Conservation (phyloP, 331 rosid species). For the Dryas integrifolia region DNA sequence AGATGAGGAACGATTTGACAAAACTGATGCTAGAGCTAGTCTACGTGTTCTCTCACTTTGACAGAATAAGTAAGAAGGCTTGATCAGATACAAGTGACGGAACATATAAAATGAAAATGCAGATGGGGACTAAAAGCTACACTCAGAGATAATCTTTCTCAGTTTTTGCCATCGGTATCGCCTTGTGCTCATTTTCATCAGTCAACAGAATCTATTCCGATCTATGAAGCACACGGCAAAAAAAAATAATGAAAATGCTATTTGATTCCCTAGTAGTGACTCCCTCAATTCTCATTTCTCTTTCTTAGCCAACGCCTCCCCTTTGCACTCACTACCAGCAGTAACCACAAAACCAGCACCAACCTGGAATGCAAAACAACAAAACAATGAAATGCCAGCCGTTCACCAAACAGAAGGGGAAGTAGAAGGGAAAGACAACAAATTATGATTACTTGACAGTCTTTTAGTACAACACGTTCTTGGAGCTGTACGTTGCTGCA, state of each 20-base stretch:
- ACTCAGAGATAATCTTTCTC: slow-evolving; percentile 14
- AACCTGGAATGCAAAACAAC: slow-evolving; percentile 48
- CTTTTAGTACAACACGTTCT: slow-evolving; percentile 79
- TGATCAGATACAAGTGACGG: slow-evolving; percentile 7
- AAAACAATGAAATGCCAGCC: slow-evolving; percentile 19
- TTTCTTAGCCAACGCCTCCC: slow-evolving; percentile 91
- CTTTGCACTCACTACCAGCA: slow-evolving; percentile 83
- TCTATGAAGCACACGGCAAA: slow-evolving; percentile 14
- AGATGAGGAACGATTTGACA: slow-evolving; percentile 2
- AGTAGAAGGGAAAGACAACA: not conserved
- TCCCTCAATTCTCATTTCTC: slow-evolving; percentile 38
- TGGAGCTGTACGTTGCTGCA: slow-evolving; percentile 98
- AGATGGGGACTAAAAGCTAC: slow-evolving; percentile 11
- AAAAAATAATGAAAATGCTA: not conserved
- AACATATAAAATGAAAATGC: slow-evolving; percentile 4
- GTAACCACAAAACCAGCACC: slow-evolving; percentile 89
- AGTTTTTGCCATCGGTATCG: slow-evolving; percentile 28
- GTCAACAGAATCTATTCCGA: slow-evolving; percentile 38
- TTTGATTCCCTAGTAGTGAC: slow-evolving; percentile 14
- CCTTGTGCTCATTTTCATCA: slow-evolving; percentile 22
- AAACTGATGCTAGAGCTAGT: slow-evolving; percentile 10
- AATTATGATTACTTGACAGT: slow-evolving; percentile 68
- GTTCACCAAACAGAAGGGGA: not conserved
- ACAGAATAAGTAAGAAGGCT: not conserved
- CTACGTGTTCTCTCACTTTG: not conserved